Conservation (phyloP, 176 grass and related monocot species). For the Zea mays region DNA sequence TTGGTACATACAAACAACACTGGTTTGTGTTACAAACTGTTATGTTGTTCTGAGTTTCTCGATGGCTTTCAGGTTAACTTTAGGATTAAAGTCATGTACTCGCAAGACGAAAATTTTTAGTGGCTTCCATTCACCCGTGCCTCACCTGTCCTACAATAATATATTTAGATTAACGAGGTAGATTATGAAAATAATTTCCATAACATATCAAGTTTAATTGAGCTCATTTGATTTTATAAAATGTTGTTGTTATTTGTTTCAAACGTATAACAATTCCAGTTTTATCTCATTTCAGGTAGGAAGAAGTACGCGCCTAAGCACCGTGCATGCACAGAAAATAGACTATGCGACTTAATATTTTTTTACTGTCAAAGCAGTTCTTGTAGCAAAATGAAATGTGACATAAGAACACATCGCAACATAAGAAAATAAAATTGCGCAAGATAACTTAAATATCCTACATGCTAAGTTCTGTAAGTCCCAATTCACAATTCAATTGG, state of each 20-base stretch:
- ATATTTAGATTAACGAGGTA: neutral
- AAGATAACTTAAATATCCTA: constrained; percentile 40
- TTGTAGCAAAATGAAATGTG: constrained; percentile 29
- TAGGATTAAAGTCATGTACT: too few relatives aligned
- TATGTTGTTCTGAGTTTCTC: too few relatives aligned
- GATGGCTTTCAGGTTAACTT: too few relatives aligned
- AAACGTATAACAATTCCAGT: neutral
- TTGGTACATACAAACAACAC: too few relatives aligned
- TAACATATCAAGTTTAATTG: neutral
- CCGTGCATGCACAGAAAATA: neutral
- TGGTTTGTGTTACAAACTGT: too few relatives aligned
- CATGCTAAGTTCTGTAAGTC: constrained; percentile 31
- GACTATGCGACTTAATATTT: neutral
- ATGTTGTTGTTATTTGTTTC: neutral
- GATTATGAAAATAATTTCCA: neutral
- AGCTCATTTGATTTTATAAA: neutral
- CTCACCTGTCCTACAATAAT: too few relatives aligned
- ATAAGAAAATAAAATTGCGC: constrained; percentile 11
- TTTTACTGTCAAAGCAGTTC: constrained; percentile 10
- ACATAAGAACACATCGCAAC: neutral
- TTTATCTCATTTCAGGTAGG: neutral
- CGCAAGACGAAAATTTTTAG: too few relatives aligned
- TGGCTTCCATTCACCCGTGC: too few relatives aligned
- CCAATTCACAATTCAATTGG: constrained; percentile 43
- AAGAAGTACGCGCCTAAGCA: neutral